A percentile compares a stretch with the other conserved stretches of the same genome.
phyloP scores from a whole-genome alignment of 2,329 filamentous ascomycete genomes.

The Juglanconis juglandina region DNA sequence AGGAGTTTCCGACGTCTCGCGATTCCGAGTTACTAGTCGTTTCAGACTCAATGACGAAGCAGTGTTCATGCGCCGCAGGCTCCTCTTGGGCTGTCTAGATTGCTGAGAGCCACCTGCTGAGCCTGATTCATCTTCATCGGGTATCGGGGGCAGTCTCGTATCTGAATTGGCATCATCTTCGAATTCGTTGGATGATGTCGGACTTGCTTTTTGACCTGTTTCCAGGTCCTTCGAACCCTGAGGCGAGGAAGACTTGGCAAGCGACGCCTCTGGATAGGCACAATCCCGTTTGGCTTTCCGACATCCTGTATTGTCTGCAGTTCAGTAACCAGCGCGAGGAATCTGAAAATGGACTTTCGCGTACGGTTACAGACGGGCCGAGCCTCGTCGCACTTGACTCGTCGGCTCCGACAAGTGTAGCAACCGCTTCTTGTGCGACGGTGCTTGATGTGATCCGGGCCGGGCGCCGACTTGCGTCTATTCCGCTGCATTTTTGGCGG shows the following conservation, averaged over 20 bases:
- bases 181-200: constrained; percentile 52
- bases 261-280: constrained; percentile 73
- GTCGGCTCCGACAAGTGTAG: constrained; percentile 81
- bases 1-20: constrained; percentile 51
- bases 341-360: constrained; percentile 22
- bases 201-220: constrained; percentile 42
- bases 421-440: constrained; percentile 90
- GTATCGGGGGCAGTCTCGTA: constrained; percentile 49
- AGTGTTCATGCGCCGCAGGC: constrained; percentile 35
- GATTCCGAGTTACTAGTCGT: constrained; percentile 30
- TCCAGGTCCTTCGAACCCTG: constrained; percentile 36
- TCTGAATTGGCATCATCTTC: constrained; percentile 48
- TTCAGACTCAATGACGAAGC: constrained; percentile 35
- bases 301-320: constrained; percentile 58
- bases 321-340: not conserved
- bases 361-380: constrained; percentile 80
- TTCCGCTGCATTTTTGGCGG: constrained; percentile 46
- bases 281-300: constrained; percentile 90
- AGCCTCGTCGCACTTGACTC: constrained; percentile 93
- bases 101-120: constrained; percentile 23
- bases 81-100: constrained; percentile 23
- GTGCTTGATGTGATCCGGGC: constrained; percentile 78
- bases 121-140: constrained; percentile 52
- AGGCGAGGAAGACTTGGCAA: constrained; percentile 36
- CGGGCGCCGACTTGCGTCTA: constrained; percentile 49